Evolutionary conservation across 2,329 filamentous ascomycete genomes (phyloP), one percentile per base, ranked within the genome.

Genomic region (Penicillium brasilianum): DNA sequence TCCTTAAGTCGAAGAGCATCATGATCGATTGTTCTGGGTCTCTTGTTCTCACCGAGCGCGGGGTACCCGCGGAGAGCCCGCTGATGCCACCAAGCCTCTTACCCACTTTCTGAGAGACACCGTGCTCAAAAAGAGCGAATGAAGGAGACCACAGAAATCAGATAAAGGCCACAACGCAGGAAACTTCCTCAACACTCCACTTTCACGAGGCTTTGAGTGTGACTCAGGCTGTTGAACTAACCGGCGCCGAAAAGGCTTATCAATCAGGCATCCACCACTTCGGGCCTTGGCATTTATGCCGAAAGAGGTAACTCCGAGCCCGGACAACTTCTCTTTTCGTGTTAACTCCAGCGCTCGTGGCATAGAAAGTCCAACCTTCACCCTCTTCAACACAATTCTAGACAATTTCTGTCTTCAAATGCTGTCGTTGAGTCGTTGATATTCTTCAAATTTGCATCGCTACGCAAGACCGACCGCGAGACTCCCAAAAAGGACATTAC

Each of bases 281-380:
- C 54, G 53, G 49, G 18, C 34, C 52, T 58, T 65, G 60, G 61
- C 55, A 57, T 32, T 34, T 48, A 51, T 49, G 6, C 62, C 55
- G 0, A 18, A 55, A 52, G 1, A 0, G 22, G 61, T 51, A 58
- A 56, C 9, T 58, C 61, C 55, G 58, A 56, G 28, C n/a, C 34
- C 49, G 49, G 59, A 16, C 13, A 43, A 53, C 51, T 55, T 41
- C 16, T 50, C 32, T 34, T 34, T 44, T 55, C 16, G 34, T 18
- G 3, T 44, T 34, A 32, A 41, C 48, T 37, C 56, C 60, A 41
- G n/a, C 14, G 6, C 39, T 32, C 49, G 51, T 55, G 9, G 25
- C 51, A 59, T 59, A 59, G 34, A 53, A 55, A 49, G 14, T 49
- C 44, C 18, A 18, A 36, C 28, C 46, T 52, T 51, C 37, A 37